Base-by-base conservation (phyloP, 176 grass and related monocot genomes). In the Triticum monococcum region DNA sequence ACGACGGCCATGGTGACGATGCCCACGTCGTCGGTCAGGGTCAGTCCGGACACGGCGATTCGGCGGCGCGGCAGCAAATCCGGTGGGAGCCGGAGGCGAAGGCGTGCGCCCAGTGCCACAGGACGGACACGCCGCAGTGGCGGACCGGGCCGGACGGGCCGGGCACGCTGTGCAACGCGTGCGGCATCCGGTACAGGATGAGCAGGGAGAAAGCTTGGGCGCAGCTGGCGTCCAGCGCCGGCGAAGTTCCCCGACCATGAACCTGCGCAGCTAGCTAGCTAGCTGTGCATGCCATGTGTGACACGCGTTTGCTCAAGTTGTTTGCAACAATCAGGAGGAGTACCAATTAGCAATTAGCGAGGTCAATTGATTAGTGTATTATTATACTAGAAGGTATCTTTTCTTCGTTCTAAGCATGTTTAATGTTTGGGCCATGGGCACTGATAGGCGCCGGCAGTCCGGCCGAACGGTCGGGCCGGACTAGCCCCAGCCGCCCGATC, bases 141-240 rank as follows among this genome's bases (percentile, higher is more conserved):
- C 89, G 92, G 5, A 62, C 72, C 3, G 92, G 92, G 0, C 89
- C 89, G 10, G 24, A 79, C 1, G 92, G 92, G 1, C 87, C 76
- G 0, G 68, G 80, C 17, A 94, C 92, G 20, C 85, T 94, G 12
- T 94, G 92, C 87, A 94, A 94, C 57, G 92, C 92, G 1, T 94
- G 92, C 41, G 92, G 87, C 48, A 79, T 94, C 37, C 67, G 89
- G 3, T 82, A 54, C 77, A 85, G 76, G 59, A 56, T 32, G 9
- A 43, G 72, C 72, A n/a, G 48, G 46, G 46, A 48, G 46, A 0
- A 36, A 36, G 66, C 14, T 68, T 35, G 30, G 65, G 65, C 8
- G 30, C 65, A 68, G 65, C 9, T 33, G 65, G 65, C 30, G 65
- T 3, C 65, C 65, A 35, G 36, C 26, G 66, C 66, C 31, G 31